Conservation (phyloP, 1,284 basidiomycete genomes). For the Nidula niveotomentosa region DNA sequence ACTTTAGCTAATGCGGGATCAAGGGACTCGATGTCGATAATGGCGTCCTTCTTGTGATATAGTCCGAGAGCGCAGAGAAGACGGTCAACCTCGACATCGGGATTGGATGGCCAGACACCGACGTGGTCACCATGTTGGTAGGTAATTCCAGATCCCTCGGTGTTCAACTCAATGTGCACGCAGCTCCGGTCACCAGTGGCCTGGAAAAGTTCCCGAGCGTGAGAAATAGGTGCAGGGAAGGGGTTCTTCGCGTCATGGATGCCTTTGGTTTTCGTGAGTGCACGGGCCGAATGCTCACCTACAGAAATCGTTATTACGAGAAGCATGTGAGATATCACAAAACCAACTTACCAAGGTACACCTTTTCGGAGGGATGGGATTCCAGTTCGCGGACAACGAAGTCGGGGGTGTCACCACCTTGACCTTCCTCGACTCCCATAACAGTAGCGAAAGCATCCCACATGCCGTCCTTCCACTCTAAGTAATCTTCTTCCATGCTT, state of each 20-base stretch:
- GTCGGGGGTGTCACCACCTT: conserved; percentile 94
- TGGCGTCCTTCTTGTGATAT: conserved; percentile 71
- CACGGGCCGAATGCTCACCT: conserved; percentile 90
- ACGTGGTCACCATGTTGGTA: conserved; percentile 99
- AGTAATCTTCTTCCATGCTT: conserved; percentile 99
- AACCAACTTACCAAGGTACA: conserved; percentile 75
- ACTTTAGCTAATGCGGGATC: conserved; percentile 98
- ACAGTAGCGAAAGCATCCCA: conserved; percentile 84
- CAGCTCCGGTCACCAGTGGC: conserved; percentile 83
- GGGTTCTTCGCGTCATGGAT: conserved; percentile 99
- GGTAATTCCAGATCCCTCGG: conserved; percentile 94
- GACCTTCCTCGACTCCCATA: conserved; percentile 93
- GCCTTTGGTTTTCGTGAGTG: conserved; percentile 87
- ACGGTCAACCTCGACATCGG: conserved; percentile 90
- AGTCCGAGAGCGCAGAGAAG: conserved; percentile 88
- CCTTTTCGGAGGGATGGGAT: conserved; percentile 76
- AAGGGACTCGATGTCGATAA: conserved; percentile 92
- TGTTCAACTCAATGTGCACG: conserved; percentile 93
- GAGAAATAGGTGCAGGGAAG: conserved; percentile 81
- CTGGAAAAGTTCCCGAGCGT: conserved; percentile 85
- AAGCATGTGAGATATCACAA: conserved; percentile 1
- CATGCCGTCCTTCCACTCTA: conserved; percentile 99
- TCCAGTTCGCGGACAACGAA: conserved; percentile 87
- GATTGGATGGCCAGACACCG: conserved; percentile 96
- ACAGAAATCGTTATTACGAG: conserved; percentile 7